Evolutionary conservation across 2,329 filamentous ascomycete genomes (phyloP), one percentile per base, ranked within the genome.

Genomic region (Phoma sp.): DNA sequence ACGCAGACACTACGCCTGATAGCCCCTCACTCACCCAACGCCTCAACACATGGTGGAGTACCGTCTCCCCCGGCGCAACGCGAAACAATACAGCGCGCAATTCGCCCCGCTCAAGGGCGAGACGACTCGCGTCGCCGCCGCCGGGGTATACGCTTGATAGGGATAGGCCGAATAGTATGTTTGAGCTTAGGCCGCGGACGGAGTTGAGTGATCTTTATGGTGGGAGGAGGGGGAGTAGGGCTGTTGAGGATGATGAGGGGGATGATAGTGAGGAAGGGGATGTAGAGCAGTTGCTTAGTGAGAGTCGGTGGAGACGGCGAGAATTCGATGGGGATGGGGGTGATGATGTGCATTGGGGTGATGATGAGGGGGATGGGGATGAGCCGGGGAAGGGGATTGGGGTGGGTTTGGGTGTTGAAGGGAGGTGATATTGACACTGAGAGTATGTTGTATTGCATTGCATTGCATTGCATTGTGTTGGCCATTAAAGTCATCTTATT

Each of bases 191-290:
- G 1, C 60, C 65, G 10, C 61, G 68, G 11, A 67, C 52, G n/a
- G 67, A 64, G 9, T 37, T 68, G 14, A 55, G 42, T 12, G 51
- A 65, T 21, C 14, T 69, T 2, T 59, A 60, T 7, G 62, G 47
- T 29, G 54, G 81, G 1, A 68, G 74, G 32, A 60, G 79, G 43
- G 79, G 81, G 60, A 78, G 75, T 46, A 66, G 75, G 14, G 79
- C 81, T 0, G 80, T 82, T 59, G 76, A 77, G 43, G 78, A 80
- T 55, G 78, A 81, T 53, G 59, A 59, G 12, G 60, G 58, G 7
- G 62, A 62, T 4, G 60, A 60, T 26, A 46, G 49, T 30, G 42
- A 45, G 0, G 40, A n/a, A 6, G 21, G 21, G 20, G 47, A 49
- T 34, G 33, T 32, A 1, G 46, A 46, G 42, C 52, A 50, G 18